Percentiles rank a stretch among this genome's conserved stretches.
Conservation (phyloP, 1,284 basidiomycete genomes). For the Leccinum pachyderme region DNA sequence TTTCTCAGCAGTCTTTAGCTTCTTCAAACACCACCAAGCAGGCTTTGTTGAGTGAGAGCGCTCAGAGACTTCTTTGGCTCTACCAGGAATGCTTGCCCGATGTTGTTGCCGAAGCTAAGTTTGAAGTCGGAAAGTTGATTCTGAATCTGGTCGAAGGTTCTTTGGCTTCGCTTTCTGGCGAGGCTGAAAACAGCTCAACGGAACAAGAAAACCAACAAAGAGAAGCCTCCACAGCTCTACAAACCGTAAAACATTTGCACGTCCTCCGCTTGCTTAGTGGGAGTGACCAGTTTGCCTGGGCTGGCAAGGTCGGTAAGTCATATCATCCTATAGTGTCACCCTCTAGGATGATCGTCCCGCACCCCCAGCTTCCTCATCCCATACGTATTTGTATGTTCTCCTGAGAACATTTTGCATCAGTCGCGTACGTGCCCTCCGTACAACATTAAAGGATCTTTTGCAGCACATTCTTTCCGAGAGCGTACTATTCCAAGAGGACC, state of each 20-base stretch:
- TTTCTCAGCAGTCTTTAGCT: conserved; percentile 52
- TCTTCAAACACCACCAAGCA: conserved; percentile 28
- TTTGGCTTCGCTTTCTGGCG: conserved; percentile 20
- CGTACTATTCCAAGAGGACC: conserved; percentile 81
- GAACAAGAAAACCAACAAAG: conserved; percentile 7
- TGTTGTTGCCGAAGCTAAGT: conserved; percentile 74
- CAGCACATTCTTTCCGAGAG: conserved; percentile 63
- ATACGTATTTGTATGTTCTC: conserved; percentile 65
- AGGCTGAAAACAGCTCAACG: conserved; percentile 2
- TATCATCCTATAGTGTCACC: conserved; percentile 1
- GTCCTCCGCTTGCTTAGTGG: conserved; percentile 70
- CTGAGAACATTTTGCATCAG: conserved; percentile 59
- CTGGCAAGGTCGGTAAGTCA: conserved; percentile 63
- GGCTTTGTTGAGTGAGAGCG: conserved; percentile 72
- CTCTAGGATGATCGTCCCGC: neutral
- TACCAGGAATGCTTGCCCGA: conserved; percentile 79
- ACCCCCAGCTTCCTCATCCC: conserved; percentile 40
- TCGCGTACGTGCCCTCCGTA: conserved; percentile 50
- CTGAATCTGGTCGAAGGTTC: conserved; percentile 42
- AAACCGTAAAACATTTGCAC: conserved; percentile 72
- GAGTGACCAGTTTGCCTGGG: conserved; percentile 78
- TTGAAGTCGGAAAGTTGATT: conserved; percentile 84
- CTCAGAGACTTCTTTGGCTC: conserved; percentile 78
- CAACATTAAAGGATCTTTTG: conserved; percentile 57
- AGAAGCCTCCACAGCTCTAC: conserved; percentile 39